Base-by-base conservation (phyloP, 2,329 filamentous ascomycete genomes). In the Colletotrichum neosansevieriae region DNA sequence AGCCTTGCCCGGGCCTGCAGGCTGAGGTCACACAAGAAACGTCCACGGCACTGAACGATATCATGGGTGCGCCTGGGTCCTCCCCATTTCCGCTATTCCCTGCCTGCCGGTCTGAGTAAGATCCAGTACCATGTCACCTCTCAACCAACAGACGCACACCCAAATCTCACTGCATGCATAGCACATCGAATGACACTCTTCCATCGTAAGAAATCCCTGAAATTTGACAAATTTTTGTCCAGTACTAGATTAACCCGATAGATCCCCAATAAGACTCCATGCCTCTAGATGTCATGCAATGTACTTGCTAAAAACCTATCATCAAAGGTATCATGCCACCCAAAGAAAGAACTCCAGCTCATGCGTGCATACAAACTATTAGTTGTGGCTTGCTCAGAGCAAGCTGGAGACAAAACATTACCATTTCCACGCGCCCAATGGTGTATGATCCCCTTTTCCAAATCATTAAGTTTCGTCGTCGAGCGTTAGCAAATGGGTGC, bases 281-380 rank as follows among this genome's bases (percentile, higher is more conserved):
- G 15, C 24, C 24, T 51, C 49, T 51, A 50, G 50, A 53, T 32
- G n/a, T 32, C 50, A 54, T 54, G 34, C 34, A 29, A 21, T 13
- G 34, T 15, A 54, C n/a, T 19, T 21, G 34, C 51, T 29, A 36
- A 6, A 40, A 40, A 1, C 51, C 51, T 29, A 54, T 51, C 51
- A 2, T 54, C 32, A 54, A 13, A 36, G 32, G n/a, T 38, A 38
- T 38, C 36, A 38, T 38, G 32, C 15, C 34, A 34, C 24, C 21
- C 3, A 17, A 17, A n/a, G 17, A 17, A 34, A 47, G 44, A 58
- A 58, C 56, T 58, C 56, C 56, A 47, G 56, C 42, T 21, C 42
- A 58, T 58, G 56, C 56, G 21, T 47, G 56, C 13, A 47, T 47
- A 17, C 15, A 45, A 44, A 45, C 54, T 45, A 58, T 58, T 45